A percentile compares a stretch with the other conserved stretches of the same genome.
Evolutionary conservation across 495 filamentous ascomycete genomes (phyloP).

Genomic region (Penicillium robsamsonii): DNA sequence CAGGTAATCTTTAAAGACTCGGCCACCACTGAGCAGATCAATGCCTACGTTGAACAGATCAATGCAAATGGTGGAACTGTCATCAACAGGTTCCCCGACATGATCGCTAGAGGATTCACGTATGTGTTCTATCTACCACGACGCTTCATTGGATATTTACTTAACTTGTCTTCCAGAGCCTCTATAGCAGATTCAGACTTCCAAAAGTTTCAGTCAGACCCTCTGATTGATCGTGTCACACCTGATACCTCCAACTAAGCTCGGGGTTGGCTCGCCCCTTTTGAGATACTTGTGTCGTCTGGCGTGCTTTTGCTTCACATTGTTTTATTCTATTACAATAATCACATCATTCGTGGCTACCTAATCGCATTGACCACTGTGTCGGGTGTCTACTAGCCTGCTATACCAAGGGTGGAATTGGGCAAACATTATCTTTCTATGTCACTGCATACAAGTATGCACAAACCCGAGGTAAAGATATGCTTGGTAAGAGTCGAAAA

Average conservation of each 20-base stretch:
- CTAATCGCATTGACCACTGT: too few species aligned
- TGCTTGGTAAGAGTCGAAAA: too few species aligned
- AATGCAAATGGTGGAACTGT: neutral
- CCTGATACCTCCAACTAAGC: neutral
- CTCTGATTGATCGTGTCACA: neutral
- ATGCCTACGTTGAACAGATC: conserved; percentile 1
- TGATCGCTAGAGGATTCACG: conserved; percentile 5
- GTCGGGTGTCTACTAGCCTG: too few species aligned
- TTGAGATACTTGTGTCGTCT: neutral
- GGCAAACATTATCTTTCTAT: too few species aligned
- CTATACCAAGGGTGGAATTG: too few species aligned
- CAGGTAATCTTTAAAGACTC: conserved; percentile 8
- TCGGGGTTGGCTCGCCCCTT: neutral
- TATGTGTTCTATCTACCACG: neutral
- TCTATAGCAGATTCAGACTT: neutral
- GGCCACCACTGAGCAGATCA: conserved; percentile 6
- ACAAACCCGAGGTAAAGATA: too few species aligned
- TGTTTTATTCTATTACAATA: too few species aligned
- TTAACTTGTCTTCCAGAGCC: neutral
- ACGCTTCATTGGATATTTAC: neutral
- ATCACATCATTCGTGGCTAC: too few species aligned
- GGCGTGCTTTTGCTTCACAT: too few species aligned
- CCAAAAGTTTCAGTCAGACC: neutral
- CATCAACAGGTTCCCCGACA: conserved; percentile 3
- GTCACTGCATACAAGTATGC: too few species aligned